Base-by-base conservation (phyloP, 2,329 filamentous ascomycete species). In the Rhynchosporium secalis region DNA sequence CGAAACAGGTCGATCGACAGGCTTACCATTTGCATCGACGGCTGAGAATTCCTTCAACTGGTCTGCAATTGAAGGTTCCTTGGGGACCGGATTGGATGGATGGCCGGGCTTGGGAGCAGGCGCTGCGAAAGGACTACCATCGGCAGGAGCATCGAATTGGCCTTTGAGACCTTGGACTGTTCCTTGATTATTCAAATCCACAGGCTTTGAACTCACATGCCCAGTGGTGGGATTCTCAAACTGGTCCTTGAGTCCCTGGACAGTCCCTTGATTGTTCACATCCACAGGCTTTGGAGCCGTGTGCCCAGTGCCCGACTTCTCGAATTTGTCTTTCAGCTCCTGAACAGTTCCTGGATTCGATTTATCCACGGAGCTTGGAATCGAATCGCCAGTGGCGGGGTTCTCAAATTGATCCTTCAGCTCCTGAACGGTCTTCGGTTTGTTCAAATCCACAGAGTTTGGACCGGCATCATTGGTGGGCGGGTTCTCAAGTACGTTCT, bases 31-130 rank as follows among this genome's bases (percentile, higher is more conserved):
- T 20, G 33, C 5, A 9, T 52, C 33, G n/a, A 52, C 36, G 20
- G 49, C 36, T 26, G 49, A 52, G 8, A 52, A 52, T 40, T 52
- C n/a, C 38, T 33, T 38, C n/a, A 52, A 10, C 20, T 52, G 33
- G 4, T 52, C 49, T 20, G 33, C 49, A 10, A 52, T n/a, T 20
- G 49, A 52, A 3, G 49, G 49, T 6, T 52, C 33, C n/a, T 40
- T 20, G n/a, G 43, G 10, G n/a, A 52, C 4, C 7, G 49, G 49
- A 40, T 52, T 33, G 3, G 13, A 9, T 38, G 49, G 29, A 13
- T 31, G 49, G 8, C n/a, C 36, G 2, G 48, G 48, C 15, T 51
- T 38, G 4, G 48, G 31, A 3, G 48, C 31, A 20, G 33, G 49
- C 12, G 26, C 46, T 36, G 33, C 33, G 33, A 36, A 36, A 6